phyloP scores from a whole-genome alignment of 495 filamentous ascomycete species.

The Amphirosellinia nigrospora region DNA sequence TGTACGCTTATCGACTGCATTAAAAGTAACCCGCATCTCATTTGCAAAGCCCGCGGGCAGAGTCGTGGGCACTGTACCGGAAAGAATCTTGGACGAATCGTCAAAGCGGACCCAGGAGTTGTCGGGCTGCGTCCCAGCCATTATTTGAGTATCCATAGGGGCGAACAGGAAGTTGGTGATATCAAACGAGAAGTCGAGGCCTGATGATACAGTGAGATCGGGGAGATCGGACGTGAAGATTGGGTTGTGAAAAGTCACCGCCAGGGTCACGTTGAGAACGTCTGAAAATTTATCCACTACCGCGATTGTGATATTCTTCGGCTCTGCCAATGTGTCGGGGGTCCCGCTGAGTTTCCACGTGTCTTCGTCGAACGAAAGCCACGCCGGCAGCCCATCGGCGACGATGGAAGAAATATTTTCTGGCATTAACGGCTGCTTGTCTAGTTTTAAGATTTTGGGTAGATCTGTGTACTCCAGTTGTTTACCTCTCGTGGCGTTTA shows the following conservation, averaged over 20 bases:
- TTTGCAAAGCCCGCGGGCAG: slow-evolving; percentile 33
- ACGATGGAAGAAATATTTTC: slow-evolving; percentile 49
- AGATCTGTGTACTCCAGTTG: slow-evolving; percentile 63
- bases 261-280: slow-evolving; percentile 66
- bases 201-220: slow-evolving; percentile 62
- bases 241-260: slow-evolving; percentile 55
- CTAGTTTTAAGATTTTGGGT: slow-evolving; percentile 61
- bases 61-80: slow-evolving; percentile 64
- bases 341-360: slow-evolving; percentile 69
- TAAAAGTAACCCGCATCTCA: slow-evolving; percentile 56
- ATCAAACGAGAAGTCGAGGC: slow-evolving; percentile 67
- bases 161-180: slow-evolving; percentile 63
- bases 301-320: slow-evolving; percentile 69
- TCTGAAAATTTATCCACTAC: slow-evolving; percentile 70
- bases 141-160: slow-evolving; percentile 59
- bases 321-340: slow-evolving; percentile 59
- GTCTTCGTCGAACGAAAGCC: slow-evolving; percentile 72
- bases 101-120: slow-evolving; percentile 74
- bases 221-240: slow-evolving; percentile 49
- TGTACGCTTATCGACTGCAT: slow-evolving; percentile 53
- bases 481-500: slow-evolving; percentile 65
- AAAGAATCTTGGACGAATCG: slow-evolving; percentile 58
- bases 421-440: slow-evolving; percentile 57
- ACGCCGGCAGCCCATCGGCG: slow-evolving; percentile 62
- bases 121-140: slow-evolving; percentile 56